Conservation (phyloP, 495 filamentous ascomycete genomes). For the Aspergillus mulundensis region DNA sequence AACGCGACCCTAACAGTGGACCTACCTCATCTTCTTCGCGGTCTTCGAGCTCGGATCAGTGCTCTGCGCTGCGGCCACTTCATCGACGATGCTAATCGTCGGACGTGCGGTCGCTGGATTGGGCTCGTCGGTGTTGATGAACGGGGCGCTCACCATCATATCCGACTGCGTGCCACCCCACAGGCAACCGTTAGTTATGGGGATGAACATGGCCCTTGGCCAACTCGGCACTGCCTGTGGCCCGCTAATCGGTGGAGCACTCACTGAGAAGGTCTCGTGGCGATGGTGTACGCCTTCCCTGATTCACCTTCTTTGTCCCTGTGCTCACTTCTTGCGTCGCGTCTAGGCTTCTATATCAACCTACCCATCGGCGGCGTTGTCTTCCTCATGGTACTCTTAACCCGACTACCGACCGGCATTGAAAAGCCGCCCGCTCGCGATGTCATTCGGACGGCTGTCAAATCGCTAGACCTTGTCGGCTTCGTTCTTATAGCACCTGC, state of each 20-base stretch:
- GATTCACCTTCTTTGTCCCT: not conserved
- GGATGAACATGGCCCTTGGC: not conserved
- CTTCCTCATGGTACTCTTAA: not conserved
- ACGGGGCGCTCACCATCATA: slow-evolving; percentile 51
- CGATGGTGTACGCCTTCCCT: not conserved
- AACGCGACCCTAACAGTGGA: slow-evolving; percentile 15
- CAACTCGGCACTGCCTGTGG: slow-evolving; percentile 21
- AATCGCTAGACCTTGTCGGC: not conserved
- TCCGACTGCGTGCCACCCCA: slow-evolving; percentile 38
- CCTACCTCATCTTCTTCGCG: slow-evolving; percentile 26
- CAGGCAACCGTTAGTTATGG: slow-evolving; percentile 24
- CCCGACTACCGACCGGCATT: not conserved
- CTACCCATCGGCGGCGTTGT: not conserved
- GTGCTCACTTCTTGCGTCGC: not conserved
- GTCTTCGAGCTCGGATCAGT: slow-evolving; percentile 44
- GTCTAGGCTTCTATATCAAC: slow-evolving; percentile 9
- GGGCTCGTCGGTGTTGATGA: slow-evolving; percentile 43
- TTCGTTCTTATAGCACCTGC: not conserved
- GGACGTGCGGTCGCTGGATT: slow-evolving; percentile 44
- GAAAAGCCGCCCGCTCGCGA: not conserved
- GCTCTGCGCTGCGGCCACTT: slow-evolving; percentile 38
- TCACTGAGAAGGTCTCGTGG: slow-evolving; percentile 1
- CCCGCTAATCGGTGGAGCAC: slow-evolving; percentile 3
- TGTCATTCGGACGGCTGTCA: not conserved
- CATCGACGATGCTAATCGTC: slow-evolving; percentile 42